These are phyloP conservation scores for Solanum lignicaule DNA, from an alignment of 257 asterid genomes.

Conservation along the genomic window DNA sequence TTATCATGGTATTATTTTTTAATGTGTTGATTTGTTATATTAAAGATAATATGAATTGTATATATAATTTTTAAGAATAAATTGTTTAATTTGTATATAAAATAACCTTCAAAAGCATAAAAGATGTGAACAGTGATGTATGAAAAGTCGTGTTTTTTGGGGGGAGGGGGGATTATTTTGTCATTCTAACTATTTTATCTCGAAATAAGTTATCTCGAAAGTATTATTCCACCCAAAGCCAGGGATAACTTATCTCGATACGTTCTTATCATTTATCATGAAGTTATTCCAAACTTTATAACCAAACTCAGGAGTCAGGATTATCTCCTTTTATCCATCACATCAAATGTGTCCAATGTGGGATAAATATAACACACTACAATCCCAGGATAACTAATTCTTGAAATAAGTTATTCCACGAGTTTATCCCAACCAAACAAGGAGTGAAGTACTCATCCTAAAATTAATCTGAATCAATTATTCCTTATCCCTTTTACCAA, in stretches of 20 bases:
- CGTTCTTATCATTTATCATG: neutral
- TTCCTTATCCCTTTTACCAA: neutral
- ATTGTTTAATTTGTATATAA: no score
- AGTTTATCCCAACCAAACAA: no score
- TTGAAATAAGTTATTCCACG: no score
- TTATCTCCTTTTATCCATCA: neutral
- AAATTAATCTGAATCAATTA: no score
- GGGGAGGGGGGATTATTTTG: no score
- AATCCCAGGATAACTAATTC: no score
- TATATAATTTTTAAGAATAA: no score
- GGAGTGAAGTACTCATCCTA: neutral
- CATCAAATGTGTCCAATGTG: neutral
- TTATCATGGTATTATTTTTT: no score
- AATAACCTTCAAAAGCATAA: no score
- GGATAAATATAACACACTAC: neutral
- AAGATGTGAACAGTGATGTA: neutral
- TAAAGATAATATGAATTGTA: no score
- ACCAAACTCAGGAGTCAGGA: neutral
- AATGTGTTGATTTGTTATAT: no score
- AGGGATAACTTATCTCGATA: neutral
- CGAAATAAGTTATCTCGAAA: no score
- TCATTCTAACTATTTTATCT: neutral
- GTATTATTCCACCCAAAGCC: neutral
- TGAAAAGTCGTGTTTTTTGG: rapidly evolving
- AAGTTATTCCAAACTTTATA: neutral